Evolutionary conservation across 2,329 filamentous ascomycete species (phyloP), one percentile per base, ranked within the genome.

Genomic region (Zymoseptoria pseudotritici): DNA sequence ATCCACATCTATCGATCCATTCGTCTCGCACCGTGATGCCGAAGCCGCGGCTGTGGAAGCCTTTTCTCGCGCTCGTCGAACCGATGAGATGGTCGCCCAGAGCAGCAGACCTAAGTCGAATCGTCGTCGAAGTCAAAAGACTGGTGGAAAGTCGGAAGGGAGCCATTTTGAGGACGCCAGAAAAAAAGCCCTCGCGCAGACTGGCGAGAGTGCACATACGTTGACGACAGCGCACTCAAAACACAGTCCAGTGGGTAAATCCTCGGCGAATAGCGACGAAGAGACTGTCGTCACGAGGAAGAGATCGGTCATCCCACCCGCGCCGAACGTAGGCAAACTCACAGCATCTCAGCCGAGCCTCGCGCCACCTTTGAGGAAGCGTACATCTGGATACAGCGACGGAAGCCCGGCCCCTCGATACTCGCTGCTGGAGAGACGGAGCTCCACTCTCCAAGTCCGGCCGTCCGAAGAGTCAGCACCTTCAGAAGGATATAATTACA

Each of bases 21-120:
- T 79, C 80, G 71, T 74, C 3, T 81, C 82, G 2, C 79, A 82
- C 54, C 77, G 82, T 57, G 83, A 88, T 71, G 86, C 86, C 7
- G 80, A 84, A 49, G 79, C 82, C 49, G 86, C 86, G 21, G 86
- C 86, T 7, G 75, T 77, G 36, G 76, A 85, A 67, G 87, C 86
- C 1, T 89, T 83, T 68, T 71, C 75, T 6, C 78, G 81, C 61
- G 81, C 82, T n/a, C 76, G 76, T 57, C 75, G 76, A 42, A 74
- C 77, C 11, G 61, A 74, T 69, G 49, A 74, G 67, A 50, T 53
- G 21, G 53, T 56, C 17, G 51, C 56, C n/a, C 57, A 58, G 22
- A 54, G 59, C 4, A 57, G 60, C 11, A 57, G 57, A 21, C 56
- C 63, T 1, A 63, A 63, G 56, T 50, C 58, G 10, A 57, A 66